These are phyloP conservation scores for Monilinia fructigena DNA, from an alignment of 2,329 filamentous ascomycete species.

Conservation along the genomic window DNA sequence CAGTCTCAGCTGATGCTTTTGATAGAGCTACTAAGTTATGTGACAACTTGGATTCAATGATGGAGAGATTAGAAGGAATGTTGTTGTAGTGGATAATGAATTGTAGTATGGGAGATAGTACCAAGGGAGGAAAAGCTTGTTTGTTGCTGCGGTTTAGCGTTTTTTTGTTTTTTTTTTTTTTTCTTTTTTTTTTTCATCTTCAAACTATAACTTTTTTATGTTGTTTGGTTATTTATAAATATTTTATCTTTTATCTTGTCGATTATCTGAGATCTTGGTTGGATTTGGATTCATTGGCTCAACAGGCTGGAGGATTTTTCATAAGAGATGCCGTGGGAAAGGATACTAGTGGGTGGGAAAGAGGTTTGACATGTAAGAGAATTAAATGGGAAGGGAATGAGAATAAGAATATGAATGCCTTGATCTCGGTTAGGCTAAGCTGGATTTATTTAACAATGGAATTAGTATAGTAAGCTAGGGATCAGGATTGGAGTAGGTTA, in stretches of 20 bases:
- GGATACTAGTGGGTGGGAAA: too few species aligned
- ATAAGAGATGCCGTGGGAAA: not conserved
- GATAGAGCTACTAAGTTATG: conserved; percentile 32
- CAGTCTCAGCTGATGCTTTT: conserved; percentile 28
- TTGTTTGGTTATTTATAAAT: conserved; percentile 8
- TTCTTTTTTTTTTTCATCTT: too few species aligned
- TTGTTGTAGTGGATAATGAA: conserved; percentile 27
- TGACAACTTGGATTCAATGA: conserved; percentile 34
- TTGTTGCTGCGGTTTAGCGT: conserved; percentile 33
- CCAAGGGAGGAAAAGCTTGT: conserved; percentile 19
- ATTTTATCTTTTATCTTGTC: not conserved
- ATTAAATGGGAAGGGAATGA: not conserved
- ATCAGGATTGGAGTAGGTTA: not conserved
- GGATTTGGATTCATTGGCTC: not conserved
- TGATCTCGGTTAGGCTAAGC: not conserved
- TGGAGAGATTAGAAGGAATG: conserved; percentile 33
- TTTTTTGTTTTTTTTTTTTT: too few species aligned
- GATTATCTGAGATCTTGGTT: not conserved
- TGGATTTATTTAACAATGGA: not conserved
- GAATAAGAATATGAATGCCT: not conserved
- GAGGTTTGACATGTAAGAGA: not conserved
- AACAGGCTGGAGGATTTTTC: not conserved
- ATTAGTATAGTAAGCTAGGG: not conserved
- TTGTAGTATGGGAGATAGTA: not conserved
- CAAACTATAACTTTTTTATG: not conserved